Percentiles rank a stretch among this genome's conserved stretches.
Conservation (phyloP, 179 eudicot genomes). For the Patellifolia procumbens region DNA sequence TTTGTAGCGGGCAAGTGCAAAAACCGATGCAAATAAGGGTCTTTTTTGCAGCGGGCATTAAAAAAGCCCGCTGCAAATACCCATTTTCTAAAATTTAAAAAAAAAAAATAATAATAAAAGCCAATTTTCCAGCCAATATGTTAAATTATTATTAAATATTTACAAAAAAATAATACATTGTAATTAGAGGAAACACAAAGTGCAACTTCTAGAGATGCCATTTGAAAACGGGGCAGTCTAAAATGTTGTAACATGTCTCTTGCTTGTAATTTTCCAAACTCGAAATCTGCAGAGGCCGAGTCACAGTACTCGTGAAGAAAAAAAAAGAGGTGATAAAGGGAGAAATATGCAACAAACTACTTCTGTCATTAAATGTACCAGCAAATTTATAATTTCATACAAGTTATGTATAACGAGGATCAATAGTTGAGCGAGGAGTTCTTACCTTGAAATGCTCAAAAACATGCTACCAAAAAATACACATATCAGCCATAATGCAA, state of each 20-base stretch:
- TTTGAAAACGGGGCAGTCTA: constrained; percentile 96
- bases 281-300: constrained; percentile 54
- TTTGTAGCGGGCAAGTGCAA: too few relatives aligned
- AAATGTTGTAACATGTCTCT: constrained; percentile 91
- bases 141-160: too few relatives aligned
- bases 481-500: constrained; percentile 12
- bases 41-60: too few relatives aligned
- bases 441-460: constrained; percentile 90
- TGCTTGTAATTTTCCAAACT: constrained; percentile 92
- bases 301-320: neutral
- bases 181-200: too few relatives aligned
- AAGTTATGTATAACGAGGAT: constrained; percentile 84
- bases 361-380: constrained; percentile 36
- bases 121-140: too few relatives aligned
- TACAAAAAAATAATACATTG: too few relatives aligned
- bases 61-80: too few relatives aligned
- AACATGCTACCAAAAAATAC: constrained; percentile 67
- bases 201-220: constrained; percentile 91
- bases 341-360: neutral
- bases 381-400: constrained; percentile 94
- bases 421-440: constrained; percentile 88
- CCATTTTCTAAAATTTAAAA: too few relatives aligned
- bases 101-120: too few relatives aligned
- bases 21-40: too few relatives aligned
- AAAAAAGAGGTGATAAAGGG: neutral